Percentiles rank a stretch among this genome's conserved stretches.
These are phyloP conservation scores for Adansonia rubrostipa DNA, from an alignment of 441 rosid genomes.

Conservation along the genomic window DNA sequence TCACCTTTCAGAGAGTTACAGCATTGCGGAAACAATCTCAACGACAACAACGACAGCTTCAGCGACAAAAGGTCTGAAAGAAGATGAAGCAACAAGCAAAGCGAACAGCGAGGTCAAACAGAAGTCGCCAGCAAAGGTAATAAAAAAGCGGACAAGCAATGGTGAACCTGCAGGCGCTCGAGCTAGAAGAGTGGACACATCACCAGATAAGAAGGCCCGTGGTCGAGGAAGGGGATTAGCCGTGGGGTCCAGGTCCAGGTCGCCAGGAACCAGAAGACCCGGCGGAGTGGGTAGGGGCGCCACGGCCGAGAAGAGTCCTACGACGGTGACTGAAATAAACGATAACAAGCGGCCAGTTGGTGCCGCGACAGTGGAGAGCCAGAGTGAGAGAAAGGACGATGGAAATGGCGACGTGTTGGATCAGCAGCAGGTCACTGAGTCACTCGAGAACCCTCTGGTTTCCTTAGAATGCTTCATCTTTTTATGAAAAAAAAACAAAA, in stretches of 20 bases:
- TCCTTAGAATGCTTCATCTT: conserved; percentile 90
- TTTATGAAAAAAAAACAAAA: conserved; percentile 41
- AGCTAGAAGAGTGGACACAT: conserved; percentile 33
- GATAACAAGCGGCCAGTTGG: conserved; percentile 31
- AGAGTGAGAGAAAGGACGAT: conserved; percentile 24
- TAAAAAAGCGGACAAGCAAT: conserved; percentile 48
- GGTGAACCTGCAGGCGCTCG: conserved; percentile 37
- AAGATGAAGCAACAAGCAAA: conserved; percentile 71
- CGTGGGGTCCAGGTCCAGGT: conserved; percentile 54
- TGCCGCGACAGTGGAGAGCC: conserved; percentile 28
- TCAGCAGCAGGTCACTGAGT: conserved; percentile 34
- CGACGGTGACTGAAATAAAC: conserved; percentile 41
- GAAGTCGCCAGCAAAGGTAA: conserved; percentile 53
- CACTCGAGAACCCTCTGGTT: conserved; percentile 64
- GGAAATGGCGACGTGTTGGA: conserved; percentile 32
- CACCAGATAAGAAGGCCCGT: conserved; percentile 35
- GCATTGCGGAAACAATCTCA: conserved; percentile 52
- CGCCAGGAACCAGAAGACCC: conserved; percentile 53
- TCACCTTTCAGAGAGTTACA: conserved; percentile 59
- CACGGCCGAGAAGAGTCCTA: conserved; percentile 39
- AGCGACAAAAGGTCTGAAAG: conserved; percentile 50
- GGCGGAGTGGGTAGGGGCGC: conserved; percentile 33
- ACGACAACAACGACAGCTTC: conserved; percentile 52
- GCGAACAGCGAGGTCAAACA: conserved; percentile 37
- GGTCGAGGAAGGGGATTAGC: conserved; percentile 40